A percentile compares a stretch with the other conserved stretches of the same genome.
phyloP scores from a whole-genome alignment of 441 rosid species.

The Populus hybrid region DNA sequence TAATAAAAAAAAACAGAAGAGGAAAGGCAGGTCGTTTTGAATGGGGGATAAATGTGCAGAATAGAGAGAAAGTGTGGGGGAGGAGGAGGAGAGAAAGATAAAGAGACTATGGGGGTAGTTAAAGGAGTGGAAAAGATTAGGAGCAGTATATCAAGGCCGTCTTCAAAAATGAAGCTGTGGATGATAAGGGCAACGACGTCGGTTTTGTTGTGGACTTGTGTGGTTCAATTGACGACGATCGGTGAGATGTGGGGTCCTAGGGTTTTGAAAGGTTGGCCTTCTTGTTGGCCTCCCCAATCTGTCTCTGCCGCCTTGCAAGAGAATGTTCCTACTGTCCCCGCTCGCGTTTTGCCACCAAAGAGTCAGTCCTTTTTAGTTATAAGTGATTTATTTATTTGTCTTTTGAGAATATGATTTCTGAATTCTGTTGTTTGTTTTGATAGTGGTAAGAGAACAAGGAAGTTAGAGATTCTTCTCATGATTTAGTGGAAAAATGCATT shows the following conservation, averaged over 20 bases:
- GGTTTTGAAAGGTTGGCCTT: slow-evolving; percentile 71
- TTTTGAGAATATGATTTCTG: too few relatives aligned
- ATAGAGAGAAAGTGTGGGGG: slow-evolving; percentile 39
- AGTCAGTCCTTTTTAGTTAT: slow-evolving; percentile 36
- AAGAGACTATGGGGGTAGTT: slow-evolving; percentile 37
- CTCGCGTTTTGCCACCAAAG: slow-evolving; percentile 62
- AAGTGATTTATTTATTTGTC: too few relatives aligned
- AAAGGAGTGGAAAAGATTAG: slow-evolving; percentile 35
- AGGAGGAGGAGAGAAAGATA: background rate
- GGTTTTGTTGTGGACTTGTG: slow-evolving; percentile 86
- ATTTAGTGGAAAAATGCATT: background rate
- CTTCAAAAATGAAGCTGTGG: slow-evolving; percentile 76
- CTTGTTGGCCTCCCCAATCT: slow-evolving; percentile 30
- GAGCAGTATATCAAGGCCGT: slow-evolving; percentile 5
- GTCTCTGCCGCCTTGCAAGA: slow-evolving; percentile 37
- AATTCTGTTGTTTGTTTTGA: too few relatives aligned
- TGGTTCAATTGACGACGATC: slow-evolving; percentile 77
- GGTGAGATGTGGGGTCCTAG: slow-evolving; percentile 92
- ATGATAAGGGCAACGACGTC: slow-evolving; percentile 78
- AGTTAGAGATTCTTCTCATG: too few relatives aligned
- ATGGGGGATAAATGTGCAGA: slow-evolving; percentile 49
- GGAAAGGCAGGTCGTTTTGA: slow-evolving; percentile 8
- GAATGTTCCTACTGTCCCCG: slow-evolving; percentile 40
- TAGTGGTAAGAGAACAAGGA: too few relatives aligned
- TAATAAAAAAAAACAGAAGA: background rate